Evolutionary conservation across 75 land plant genomes (phyloP), one percentile per base, ranked within the genome.

Genomic region (Selaginella tamariscina): DNA sequence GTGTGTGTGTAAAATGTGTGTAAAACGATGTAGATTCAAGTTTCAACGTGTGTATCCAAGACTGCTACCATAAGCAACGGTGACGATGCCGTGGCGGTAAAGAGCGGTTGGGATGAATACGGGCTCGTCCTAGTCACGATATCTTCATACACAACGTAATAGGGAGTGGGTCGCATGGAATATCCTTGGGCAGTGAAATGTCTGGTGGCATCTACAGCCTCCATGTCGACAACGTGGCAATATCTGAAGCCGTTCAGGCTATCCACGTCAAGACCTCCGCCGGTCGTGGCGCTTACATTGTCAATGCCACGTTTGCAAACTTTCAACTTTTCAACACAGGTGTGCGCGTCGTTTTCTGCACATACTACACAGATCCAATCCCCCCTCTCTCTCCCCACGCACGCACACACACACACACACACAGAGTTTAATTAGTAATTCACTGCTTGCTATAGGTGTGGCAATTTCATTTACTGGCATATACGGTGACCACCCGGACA

Each of bases 401-500:
- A n/a, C n/a, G n/a, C n/a, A n/a, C n/a, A n/a, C n/a, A n/a, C n/a
- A n/a, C n/a, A n/a, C n/a, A n/a, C n/a, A n/a, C n/a, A n/a, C n/a
- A n/a, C n/a, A n/a, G n/a, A n/a, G n/a, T n/a, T n/a, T n/a, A n/a
- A n/a, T n/a, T n/a, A n/a, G n/a, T n/a, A n/a, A n/a, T n/a, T n/a
- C n/a, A n/a, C n/a, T n/a, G n/a, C n/a, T n/a, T n/a, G n/a, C n/a
- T n/a, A n/a, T n/a, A n/a, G n/a, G n/a, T n/a, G n/a, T n/a, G n/a
- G 97, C 85, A 18, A 74, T 88, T 65, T 77, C 72, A 67, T 82
- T 89, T 63, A 69, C 82, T 0, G 80, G 90, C 24, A 33, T 71
- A 11, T 85, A 75, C 60, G 85, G 83, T 8, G 89, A 88, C 26
- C 93, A 91, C 56, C 94, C 97, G 24, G 89, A 88, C 56, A 82